These are phyloP conservation scores for Colletotrichum karsti DNA, from an alignment of 2,329 filamentous ascomycete species.

Conservation along the genomic window DNA sequence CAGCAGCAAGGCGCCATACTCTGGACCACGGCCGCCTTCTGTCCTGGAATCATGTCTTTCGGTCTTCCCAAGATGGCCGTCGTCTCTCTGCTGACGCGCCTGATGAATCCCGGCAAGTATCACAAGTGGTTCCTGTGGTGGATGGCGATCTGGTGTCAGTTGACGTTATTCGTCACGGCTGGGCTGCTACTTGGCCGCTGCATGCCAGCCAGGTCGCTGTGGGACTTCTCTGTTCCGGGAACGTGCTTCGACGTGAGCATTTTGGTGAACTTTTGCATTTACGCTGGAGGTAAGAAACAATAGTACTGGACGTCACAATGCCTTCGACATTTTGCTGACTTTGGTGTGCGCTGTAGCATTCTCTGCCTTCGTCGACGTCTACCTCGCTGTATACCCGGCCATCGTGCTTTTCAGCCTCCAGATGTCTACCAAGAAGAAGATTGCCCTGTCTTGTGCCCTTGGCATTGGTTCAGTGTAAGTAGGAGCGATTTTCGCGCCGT, in stretches of 20 bases:
- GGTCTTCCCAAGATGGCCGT: slow-evolving; percentile 51
- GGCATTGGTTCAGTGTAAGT: slow-evolving; percentile 47
- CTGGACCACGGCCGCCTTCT: slow-evolving; percentile 46
- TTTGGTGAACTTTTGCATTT: slow-evolving; percentile 48
- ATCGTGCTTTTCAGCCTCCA: slow-evolving; percentile 45
- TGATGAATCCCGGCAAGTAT: slow-evolving; percentile 30
- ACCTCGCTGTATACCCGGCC: slow-evolving; percentile 51
- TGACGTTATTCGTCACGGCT: background rate
- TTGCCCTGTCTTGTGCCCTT: slow-evolving; percentile 45
- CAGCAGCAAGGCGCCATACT: slow-evolving; percentile 40
- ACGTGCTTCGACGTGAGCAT: slow-evolving; percentile 30
- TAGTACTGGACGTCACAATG: no score
- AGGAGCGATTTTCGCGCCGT: no score
- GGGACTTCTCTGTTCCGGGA: background rate
- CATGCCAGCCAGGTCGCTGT: background rate
- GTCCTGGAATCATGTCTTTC: slow-evolving; percentile 48
- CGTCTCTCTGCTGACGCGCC: slow-evolving; percentile 44
- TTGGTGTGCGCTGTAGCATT: no score
- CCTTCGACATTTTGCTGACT: rapidly evolving
- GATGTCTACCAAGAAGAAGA: slow-evolving; percentile 48
- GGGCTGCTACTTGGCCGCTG: background rate
- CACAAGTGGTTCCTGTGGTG: slow-evolving; percentile 13
- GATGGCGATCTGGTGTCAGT: background rate
- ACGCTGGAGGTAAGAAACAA: slow-evolving; percentile 45
- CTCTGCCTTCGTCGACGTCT: slow-evolving; percentile 48